Evolutionary conservation across 2,329 filamentous ascomycete species (phyloP), one percentile per base, ranked within the genome.

Genomic region (Fusarium decemcellulare): DNA sequence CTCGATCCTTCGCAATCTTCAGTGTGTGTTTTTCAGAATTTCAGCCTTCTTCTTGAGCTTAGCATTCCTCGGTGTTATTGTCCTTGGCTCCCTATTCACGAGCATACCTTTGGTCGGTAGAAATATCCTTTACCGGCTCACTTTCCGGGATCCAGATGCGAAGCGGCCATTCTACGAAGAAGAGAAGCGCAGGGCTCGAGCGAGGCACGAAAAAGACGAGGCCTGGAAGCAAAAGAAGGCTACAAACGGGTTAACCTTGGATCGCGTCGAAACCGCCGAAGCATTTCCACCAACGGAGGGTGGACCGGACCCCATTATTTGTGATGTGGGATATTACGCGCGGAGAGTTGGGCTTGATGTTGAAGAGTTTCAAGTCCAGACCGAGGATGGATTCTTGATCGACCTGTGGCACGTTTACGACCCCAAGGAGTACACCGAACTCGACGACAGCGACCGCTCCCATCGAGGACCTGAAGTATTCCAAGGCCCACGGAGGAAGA

Each of bases 331-430:
- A 4, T 96, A 98, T 77, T 98, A 98, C 76, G 95, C 95, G 2
- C 87, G 93, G 18, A 86, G 95, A 12, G 94, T 97, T 14, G 95
- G 95, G 0, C 86, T 98, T 1, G 94, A 98, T 65, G 88, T 94
- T 27, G 95, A 98, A 76, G 87, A 88, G 10, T 93, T 94, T 74
- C 86, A 93, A 52, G 94, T 98, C 0, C 92, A 97, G 78, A 98
- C 95, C 0, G 95, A 98, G 77, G 95, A 98, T 74, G 95, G 95
- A 1, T 98, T 97, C 76, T 89, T 98, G 47, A 92, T 98, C 66
- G 90, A 92, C 23, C 84, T 98, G 2, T 97, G 93, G 91, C 95
- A 98, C 78, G 86, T 98, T 29, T 97, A 93, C 77, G 92, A 97
- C 68, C 95, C 95, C 0, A 87, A 86, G 51, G 92, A 95, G 63